These are phyloP conservation scores for Fusarium sp. DNA, from an alignment of 2,329 filamentous ascomycete genomes.

Conservation along the genomic window DNA sequence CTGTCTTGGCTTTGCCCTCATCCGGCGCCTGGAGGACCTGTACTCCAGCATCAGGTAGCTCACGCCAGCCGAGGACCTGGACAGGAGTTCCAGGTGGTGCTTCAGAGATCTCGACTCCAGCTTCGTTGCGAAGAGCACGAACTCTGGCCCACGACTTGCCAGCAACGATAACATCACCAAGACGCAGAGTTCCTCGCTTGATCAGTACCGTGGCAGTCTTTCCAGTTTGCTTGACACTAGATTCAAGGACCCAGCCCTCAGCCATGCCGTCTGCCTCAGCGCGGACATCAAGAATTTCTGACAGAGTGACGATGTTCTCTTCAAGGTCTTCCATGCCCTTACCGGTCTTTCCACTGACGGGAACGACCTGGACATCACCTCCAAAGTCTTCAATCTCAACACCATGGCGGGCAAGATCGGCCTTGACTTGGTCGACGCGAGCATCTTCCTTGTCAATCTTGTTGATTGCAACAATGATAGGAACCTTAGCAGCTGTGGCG, in stretches of 20 bases:
- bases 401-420: conserved; percentile 84
- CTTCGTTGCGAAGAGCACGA: conserved; percentile 87
- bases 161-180: conserved; percentile 87
- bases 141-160: conserved; percentile 90
- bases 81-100: conserved; percentile 90
- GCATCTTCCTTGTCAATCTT: conserved; percentile 93
- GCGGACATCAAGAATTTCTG: conserved; percentile 91
- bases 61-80: conserved; percentile 94
- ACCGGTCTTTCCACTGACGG: conserved; percentile 93
- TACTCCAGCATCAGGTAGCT: conserved; percentile 84
- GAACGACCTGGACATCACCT: conserved; percentile 92
- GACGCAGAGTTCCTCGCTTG: conserved; percentile 84
- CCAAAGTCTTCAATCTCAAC: conserved; percentile 96
- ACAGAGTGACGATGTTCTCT: conserved; percentile 87
- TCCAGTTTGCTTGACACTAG: conserved; percentile 85
- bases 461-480: conserved; percentile 97
- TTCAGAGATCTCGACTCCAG: conserved; percentile 76
- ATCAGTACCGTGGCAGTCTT: conserved; percentile 91
- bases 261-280: conserved; percentile 81
- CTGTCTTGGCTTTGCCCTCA: conserved; percentile 82
- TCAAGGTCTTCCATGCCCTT: conserved; percentile 92
- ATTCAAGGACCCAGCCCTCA: conserved; percentile 95
- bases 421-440: conserved; percentile 85
- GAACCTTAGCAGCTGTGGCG: conserved; percentile 86
- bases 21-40: conserved; percentile 85